Base-by-base conservation (phyloP, 2,329 filamentous ascomycete genomes). In the Aspergillus japonicus region DNA sequence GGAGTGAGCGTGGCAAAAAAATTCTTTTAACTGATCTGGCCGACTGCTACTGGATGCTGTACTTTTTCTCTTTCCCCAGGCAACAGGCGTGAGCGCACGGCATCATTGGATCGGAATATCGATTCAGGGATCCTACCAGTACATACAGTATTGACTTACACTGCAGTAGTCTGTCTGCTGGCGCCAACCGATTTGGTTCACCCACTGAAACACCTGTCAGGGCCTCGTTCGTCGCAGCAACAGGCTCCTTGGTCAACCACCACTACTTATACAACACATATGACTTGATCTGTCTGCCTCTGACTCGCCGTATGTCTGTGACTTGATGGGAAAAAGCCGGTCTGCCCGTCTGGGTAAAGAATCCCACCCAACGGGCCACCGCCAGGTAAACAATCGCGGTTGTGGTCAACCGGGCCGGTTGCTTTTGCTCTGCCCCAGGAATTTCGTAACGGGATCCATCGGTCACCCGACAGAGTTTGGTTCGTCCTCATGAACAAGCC, bases 391-490 rank as follows among this genome's bases (percentile, higher is more conserved):
- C 12, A 10, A 35, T 16, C 16, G 33, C 12, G 33, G 14, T 16
- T 52, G 14, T 57, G 23, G 26, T 42, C 24, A 58, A 57, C 59
- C 64, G 64, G 62, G 33, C 61, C 61, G 65, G 61, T 59, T 61
- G 42, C 14, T 44, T 48, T 48, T 42, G 26, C 26, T 29, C 49
- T 66, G 64, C 64, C 65, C 66, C 65, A 64, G 65, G 63, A 55
- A 66, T 55, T 64, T 64, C 63, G 63, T 66, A 66, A 65, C 24
- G 60, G 60, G 61, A 65, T 64, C 62, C 62, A 64, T 64, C 59
- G 53, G 50, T 58, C 47, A 54, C 26, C 16, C 50, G 56, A 59
- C 49, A 61, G 54, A 63, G 52, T 62, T 59, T 61, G 57, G 49
- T 55, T 52, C 48, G 52, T 42, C 55, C 39, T 48, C 50, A 66